Evolutionary conservation across 2,329 filamentous ascomycete genomes (phyloP).

Genomic region (Scedosporium dehoogii): DNA sequence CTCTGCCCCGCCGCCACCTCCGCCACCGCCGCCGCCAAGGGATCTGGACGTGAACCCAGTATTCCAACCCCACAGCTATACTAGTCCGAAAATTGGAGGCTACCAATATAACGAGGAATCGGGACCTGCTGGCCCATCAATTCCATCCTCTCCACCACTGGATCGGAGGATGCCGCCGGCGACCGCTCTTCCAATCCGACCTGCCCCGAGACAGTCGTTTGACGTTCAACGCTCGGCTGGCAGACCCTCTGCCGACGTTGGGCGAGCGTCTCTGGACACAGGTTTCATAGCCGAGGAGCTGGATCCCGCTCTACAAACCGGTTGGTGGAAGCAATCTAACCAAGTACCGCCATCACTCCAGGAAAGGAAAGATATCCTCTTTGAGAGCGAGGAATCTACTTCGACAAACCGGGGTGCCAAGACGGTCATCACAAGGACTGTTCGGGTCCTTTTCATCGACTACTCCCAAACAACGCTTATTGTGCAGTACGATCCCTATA

Average conservation of each 20-base stretch:
- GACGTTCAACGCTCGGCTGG: constrained; percentile 29
- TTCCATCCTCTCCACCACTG: constrained; percentile 29
- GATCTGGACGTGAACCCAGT: constrained; percentile 45
- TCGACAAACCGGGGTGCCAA: constrained; percentile 60
- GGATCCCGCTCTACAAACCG: constrained; percentile 61
- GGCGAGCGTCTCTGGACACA: constrained; percentile 63
- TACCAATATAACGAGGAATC: constrained; percentile 34
- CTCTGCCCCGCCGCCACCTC: constrained; percentile 23
- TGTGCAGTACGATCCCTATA: constrained; percentile 64
- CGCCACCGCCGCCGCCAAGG: constrained; percentile 13
- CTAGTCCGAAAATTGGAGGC: constrained; percentile 22
- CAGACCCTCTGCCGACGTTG: constrained; percentile 62
- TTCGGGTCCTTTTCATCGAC: constrained; percentile 87
- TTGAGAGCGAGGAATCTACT: constrained; percentile 70
- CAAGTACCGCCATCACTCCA: constrained; percentile 74
- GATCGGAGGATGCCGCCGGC: constrained; percentile 34
- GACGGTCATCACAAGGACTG: constrained; percentile 63
- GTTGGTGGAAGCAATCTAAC: constrained; percentile 83
- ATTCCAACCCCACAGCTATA: constrained; percentile 58
- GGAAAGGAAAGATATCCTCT: constrained; percentile 71
- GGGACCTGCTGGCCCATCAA: constrained; percentile 37
- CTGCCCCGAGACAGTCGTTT: constrained; percentile 20
- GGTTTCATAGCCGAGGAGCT: constrained; percentile 83
- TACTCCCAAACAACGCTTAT: constrained; percentile 92
- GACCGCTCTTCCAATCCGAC: background rate